Conservation (phyloP, 139 green algal species). For the Chlamydomonas sp. region DNA sequence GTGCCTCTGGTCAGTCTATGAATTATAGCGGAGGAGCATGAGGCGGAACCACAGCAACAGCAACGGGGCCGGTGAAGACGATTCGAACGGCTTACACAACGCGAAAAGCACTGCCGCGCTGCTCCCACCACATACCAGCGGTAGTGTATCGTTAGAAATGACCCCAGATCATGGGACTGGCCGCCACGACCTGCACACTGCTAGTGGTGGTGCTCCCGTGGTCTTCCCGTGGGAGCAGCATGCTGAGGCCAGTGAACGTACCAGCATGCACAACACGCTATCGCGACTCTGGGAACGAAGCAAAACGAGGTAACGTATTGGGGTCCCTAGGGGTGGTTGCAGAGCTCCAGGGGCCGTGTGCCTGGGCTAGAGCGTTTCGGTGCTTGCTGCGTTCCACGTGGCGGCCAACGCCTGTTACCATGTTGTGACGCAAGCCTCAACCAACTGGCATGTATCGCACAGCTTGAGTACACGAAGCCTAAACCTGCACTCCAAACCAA, state of each 20-base stretch:
- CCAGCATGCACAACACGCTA: background rate
- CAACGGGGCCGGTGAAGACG: too few relatives aligned
- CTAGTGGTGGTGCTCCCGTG: background rate
- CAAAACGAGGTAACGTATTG: background rate
- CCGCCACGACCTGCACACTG: too few relatives aligned
- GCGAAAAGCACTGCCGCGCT: too few relatives aligned
- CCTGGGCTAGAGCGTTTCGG: background rate
- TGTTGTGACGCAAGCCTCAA: background rate
- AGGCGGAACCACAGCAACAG: too few relatives aligned
- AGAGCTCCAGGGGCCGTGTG: background rate
- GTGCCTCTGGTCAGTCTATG: too few relatives aligned
- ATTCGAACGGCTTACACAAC: too few relatives aligned
- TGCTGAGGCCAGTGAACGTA: background rate
- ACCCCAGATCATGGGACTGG: too few relatives aligned
- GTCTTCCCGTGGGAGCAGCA: slow-evolving; percentile 4
- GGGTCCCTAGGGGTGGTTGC: background rate
- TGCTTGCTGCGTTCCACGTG: background rate
- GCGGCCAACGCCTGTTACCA: background rate
- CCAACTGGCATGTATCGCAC: background rate
- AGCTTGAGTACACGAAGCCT: background rate
- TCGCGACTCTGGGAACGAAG: slow-evolving; percentile 1
- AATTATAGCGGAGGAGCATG: too few relatives aligned
- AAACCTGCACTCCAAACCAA: background rate
- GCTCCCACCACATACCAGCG: too few relatives aligned
- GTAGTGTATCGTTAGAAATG: too few relatives aligned